Conservation (phyloP, 1,139 yeast species). For the Saccharomyces hybrid region DNA sequence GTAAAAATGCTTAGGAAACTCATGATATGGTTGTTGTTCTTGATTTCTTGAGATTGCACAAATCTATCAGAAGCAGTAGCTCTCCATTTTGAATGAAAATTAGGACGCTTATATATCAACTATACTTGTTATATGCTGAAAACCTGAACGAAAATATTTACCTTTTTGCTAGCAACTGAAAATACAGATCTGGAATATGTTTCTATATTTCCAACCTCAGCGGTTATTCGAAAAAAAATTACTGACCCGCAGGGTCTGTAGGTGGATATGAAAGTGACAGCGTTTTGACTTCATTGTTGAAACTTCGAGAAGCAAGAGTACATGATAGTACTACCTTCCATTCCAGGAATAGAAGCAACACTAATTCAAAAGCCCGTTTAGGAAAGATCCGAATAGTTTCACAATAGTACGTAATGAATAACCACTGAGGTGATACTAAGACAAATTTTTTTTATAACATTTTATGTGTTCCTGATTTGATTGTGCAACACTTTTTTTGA, state of each 20-base stretch:
- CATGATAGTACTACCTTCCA: not conserved
- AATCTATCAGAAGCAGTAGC: not conserved
- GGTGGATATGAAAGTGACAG: not conserved
- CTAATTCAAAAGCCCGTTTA: not conserved
- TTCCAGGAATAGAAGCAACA: not conserved
- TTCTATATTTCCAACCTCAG: not conserved
- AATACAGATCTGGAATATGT: not conserved
- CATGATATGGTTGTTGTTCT: not conserved
- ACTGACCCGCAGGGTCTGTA: not conserved
- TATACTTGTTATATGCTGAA: not conserved
- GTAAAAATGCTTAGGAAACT: not conserved
- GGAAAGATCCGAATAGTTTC: not conserved
- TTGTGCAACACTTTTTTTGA: not conserved
- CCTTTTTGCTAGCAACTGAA: not conserved
- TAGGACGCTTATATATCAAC: not conserved
- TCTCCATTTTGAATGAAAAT: not conserved
- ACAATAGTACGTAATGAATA: not conserved
- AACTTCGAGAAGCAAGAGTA: not conserved
- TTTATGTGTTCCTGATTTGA: not conserved
- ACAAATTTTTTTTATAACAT: no score
- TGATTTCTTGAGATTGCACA: not conserved
- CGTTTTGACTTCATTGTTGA: not conserved
- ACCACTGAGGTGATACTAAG: not conserved
- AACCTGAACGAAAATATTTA: not conserved
- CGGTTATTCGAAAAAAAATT: not conserved